Evolutionary conservation across 2,329 filamentous ascomycete genomes (phyloP), one percentile per base, ranked within the genome.

Genomic region (Dactylonectria macrodidyma): DNA sequence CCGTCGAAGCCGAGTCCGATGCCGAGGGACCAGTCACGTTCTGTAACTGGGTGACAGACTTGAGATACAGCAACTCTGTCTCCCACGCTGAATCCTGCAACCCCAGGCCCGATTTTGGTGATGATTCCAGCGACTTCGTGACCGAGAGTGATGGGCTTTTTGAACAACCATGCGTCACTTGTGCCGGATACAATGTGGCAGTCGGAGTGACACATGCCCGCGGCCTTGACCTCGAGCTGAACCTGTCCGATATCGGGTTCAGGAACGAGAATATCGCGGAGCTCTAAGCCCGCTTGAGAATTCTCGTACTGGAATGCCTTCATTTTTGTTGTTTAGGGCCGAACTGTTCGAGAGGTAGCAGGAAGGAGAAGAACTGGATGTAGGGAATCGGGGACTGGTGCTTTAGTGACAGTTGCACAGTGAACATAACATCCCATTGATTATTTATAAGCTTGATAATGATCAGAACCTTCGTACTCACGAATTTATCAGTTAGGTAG

Each of bases 41-140:
- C 50, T 22, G 34, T 30, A 22, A 65, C 7, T 2, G 65, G 65
- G n/a, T 67, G 61, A 2, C 36, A 30, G 38, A 60, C 22, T 4
- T 52, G 62, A 22, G 51, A 19, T 1, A 67, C 61, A 2, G 65
- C 60, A 34, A 67, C 51, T 26, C 60, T 26, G 5, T 67, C 61
- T n/a, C 65, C 65, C 2, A n/a, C 5, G 1, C 9, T 36, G n/a
- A 58, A 57, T 2, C 22, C n/a, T 2, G 26, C 44, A 16, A 65
- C 41, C 3, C 24, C 57, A 1, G 46, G 46, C 1, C 62, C 65
- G 5, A 65, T 10, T 16, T 59, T 55, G 19, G 55, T 59, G 12
- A 67, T 48, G n/a, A 60, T 33, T 2, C 65, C 65, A 2, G 65
- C 34, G 14, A 67, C 65, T 19, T 67, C 61, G 16, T 67, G 65